Conservation (phyloP, 139 green algal species). For the Picochlorum costavermella region DNA sequence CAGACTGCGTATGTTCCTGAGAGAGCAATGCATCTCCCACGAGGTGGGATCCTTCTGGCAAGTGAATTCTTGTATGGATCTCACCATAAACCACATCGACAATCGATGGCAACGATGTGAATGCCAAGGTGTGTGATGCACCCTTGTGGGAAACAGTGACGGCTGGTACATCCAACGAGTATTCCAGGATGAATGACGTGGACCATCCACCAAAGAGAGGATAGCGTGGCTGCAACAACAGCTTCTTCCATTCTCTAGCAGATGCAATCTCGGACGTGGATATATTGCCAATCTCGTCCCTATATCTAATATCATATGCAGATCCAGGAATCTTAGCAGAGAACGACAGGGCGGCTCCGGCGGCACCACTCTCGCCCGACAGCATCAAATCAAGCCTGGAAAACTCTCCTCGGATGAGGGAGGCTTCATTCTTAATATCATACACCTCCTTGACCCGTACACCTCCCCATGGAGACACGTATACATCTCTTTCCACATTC, state of each 20-base stretch:
- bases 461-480: conserved; percentile 88
- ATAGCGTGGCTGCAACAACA: conserved; percentile 59
- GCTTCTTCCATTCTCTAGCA: conserved; percentile 19
- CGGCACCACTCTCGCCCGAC: neutral
- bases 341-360: conserved; percentile 19
- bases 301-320: conserved; percentile 68
- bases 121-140: conserved; percentile 16
- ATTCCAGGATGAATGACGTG: conserved; percentile 53
- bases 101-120: conserved; percentile 15
- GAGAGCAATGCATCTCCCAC: conserved; percentile 21
- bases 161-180: conserved; percentile 54
- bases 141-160: conserved; percentile 16
- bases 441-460: conserved; percentile 86
- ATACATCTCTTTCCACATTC: conserved; percentile 63
- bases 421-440: conserved; percentile 47
- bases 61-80: conserved; percentile 55
- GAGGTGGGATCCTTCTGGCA: conserved; percentile 63
- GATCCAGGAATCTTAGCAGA: conserved; percentile 41
- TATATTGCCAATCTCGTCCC: conserved; percentile 86
- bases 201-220: conserved; percentile 79
- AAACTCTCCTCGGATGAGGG: conserved; percentile 38
- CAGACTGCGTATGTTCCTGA: conserved; percentile 4
- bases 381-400: conserved; percentile 47
- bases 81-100: conserved; percentile 30
- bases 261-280: conserved; percentile 41